Evolutionary conservation across 2,329 filamentous ascomycete species (phyloP), one percentile per base, ranked within the genome.

Genomic region (Phoma herbarum): DNA sequence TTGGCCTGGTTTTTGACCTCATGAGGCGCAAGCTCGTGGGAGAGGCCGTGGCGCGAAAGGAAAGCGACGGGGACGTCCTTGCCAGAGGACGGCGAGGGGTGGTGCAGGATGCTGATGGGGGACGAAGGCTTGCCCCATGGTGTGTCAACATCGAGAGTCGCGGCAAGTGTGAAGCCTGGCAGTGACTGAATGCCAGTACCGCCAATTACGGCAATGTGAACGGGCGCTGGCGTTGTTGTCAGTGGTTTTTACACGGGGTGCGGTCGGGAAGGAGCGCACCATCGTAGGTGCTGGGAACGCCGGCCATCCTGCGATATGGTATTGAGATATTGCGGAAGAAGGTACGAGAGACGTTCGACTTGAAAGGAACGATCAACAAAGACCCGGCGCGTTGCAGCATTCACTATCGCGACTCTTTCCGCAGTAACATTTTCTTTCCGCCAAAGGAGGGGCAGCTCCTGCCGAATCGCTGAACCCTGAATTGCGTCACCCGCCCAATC

Each of bases 1-100:
- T 98, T 99, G 79, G 95, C 95, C 64, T 92, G 92, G 66, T 89
- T 87, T 59, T 93, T 93, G n/a, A 99, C 91, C 80, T 99, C 95
- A 75, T 97, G 93, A 0, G 95, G 95, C 6, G 93, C 92, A 67
- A 91, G 85, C 79, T 97, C 86, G 82, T 99, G 95, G 85, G 95
- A 84, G 12, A 88, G 77, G 66, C 95, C 95, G 80, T 99, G 95
- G 43, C 95, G 92, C 63, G 93, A 92, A 68, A 99, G 87, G 83
- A 99, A 99, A 55, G 95, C 95, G 63, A 99, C 81, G 14, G 86
- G 83, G 45, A 87, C 84, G 8, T 82, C 81, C 67, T 84, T 81
- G 68, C 83, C 82, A 51, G 82, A 86, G 62, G 91, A 87, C 42
- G 89, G 87, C 67, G 90, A 90, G 64, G 87, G 85, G 84, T 97